These are phyloP conservation scores for Vitis cinerea DNA, from an alignment of 164 flowering plant species.

Conservation along the genomic window DNA sequence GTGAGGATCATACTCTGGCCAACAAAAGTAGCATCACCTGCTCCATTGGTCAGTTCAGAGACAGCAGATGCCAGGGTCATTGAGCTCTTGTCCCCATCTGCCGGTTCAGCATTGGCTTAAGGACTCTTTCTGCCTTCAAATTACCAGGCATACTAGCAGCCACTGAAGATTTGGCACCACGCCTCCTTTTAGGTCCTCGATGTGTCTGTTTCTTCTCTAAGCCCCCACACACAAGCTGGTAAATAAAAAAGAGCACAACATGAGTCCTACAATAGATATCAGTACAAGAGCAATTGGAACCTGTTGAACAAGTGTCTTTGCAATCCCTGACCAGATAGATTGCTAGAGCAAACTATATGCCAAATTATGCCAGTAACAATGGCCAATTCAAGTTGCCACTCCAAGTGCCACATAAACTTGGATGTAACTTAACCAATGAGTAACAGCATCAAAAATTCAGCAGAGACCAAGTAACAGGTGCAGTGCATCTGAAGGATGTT, in stretches of 20 bases:
- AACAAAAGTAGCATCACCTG: neutral
- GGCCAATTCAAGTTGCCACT: neutral
- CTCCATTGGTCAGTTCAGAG: neutral
- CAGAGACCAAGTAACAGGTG: neutral
- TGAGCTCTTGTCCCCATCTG: constrained; percentile 3
- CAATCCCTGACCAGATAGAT: too few relatives aligned
- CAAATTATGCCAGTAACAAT: too few relatives aligned
- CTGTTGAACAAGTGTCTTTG: too few relatives aligned
- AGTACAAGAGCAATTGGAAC: neutral
- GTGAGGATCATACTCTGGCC: neutral
- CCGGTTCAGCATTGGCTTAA: neutral
- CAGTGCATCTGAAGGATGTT: neutral
- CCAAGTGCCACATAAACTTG: neutral
- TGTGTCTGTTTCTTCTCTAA: constrained; percentile 12
- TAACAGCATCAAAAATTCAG: neutral
- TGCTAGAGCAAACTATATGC: too few relatives aligned
- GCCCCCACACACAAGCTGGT: constrained; percentile 14
- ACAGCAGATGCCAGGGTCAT: constrained; percentile 2
- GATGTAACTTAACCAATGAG: neutral
- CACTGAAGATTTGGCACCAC: constrained; percentile 1
- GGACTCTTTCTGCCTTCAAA: neutral
- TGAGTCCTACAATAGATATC: neutral
- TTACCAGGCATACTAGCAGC: neutral
- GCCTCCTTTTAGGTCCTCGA: constrained; percentile 4
- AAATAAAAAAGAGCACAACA: neutral